Percentiles rank a stretch among this genome's conserved stretches.
Conservation (phyloP, 1,139 yeast genomes). For the Nematodospora anomalae region DNA sequence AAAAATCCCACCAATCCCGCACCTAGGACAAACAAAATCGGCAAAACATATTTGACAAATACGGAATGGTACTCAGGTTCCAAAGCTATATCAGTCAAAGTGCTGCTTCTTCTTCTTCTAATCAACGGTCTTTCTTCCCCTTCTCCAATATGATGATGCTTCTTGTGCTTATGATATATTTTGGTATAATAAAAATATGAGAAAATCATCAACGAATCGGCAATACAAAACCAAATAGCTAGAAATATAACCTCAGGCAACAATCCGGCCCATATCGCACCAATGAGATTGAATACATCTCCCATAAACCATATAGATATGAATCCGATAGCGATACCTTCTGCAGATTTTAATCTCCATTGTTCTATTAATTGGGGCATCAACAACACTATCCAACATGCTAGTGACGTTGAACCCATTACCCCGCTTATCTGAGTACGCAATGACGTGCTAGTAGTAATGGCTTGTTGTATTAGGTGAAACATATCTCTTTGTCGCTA, state of each 20-base stretch:
- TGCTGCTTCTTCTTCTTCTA: constrained; percentile 43
- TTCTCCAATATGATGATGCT: constrained; percentile 12
- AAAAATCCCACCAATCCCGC: constrained; percentile 69
- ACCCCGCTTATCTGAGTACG: constrained; percentile 46
- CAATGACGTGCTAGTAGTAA: not conserved
- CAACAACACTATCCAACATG: constrained; percentile 80
- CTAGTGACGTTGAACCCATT: constrained; percentile 65
- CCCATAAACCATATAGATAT: constrained; percentile 73
- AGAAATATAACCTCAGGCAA: constrained; percentile 69
- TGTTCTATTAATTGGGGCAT: constrained; percentile 82
- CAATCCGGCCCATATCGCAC: constrained; percentile 70
- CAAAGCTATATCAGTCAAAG: constrained; percentile 45
- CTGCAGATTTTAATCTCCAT: constrained; percentile 76
- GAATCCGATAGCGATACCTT: constrained; percentile 74
- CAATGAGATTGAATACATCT: constrained; percentile 65
- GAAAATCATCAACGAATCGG: constrained; percentile 60
- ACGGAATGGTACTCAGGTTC: constrained; percentile 46
- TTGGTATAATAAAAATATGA: constrained; percentile 61
- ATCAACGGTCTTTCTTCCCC: constrained; percentile 6
- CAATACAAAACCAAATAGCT: constrained; percentile 74
- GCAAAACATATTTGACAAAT: constrained; percentile 55
- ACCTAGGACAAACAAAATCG: constrained; percentile 60
- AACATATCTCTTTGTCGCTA: too few relatives aligned
- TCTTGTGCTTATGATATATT: constrained; percentile 40
- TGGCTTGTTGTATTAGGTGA: not conserved